phyloP scores from a whole-genome alignment of 2,329 filamentous ascomycete genomes.

The Cadophora sp. region DNA sequence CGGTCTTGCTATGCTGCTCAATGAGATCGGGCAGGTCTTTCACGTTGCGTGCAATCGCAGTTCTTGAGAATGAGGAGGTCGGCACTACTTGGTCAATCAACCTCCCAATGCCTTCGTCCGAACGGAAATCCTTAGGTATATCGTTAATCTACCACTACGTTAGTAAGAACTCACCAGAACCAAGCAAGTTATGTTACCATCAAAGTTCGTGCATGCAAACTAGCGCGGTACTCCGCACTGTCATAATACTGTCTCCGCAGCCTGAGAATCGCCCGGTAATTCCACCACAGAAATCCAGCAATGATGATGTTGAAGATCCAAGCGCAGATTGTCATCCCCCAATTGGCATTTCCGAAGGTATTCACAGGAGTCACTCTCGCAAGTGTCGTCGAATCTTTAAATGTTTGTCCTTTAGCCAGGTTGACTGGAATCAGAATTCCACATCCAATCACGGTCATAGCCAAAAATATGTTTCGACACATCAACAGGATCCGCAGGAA shows the following conservation, averaged over 20 bases:
- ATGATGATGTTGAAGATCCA: conserved; percentile 78
- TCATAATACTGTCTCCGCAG: conserved; percentile 83
- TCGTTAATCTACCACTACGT: conserved; percentile 71
- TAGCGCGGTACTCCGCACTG: conserved; percentile 85
- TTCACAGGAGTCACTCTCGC: conserved; percentile 65
- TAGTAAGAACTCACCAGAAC: conserved; percentile 27
- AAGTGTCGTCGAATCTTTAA: conserved; percentile 51
- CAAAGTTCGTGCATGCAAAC: conserved; percentile 76
- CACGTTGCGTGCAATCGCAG: conserved; percentile 88
- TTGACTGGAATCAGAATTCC: conserved; percentile 84
- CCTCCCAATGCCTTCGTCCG: conserved; percentile 85
- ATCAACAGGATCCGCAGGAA: conserved; percentile 90
- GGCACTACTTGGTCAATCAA: conserved; percentile 83
- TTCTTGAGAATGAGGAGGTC: conserved; percentile 78
- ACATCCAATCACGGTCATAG: conserved; percentile 75
- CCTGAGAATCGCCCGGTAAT: conserved; percentile 76
- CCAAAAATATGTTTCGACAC: conserved; percentile 88
- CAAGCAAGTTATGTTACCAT: conserved; percentile 56
- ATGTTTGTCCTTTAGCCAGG: conserved; percentile 55
- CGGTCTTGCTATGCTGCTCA: conserved; percentile 79
- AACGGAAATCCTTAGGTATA: conserved; percentile 76
- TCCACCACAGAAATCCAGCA: conserved; percentile 85
- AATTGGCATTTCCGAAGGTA: conserved; percentile 59
- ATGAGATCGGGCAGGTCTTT: conserved; percentile 88
- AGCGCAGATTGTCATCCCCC: conserved; percentile 64